Conservation (phyloP, 257 asterid genomes). For the Solanum rostratum region DNA sequence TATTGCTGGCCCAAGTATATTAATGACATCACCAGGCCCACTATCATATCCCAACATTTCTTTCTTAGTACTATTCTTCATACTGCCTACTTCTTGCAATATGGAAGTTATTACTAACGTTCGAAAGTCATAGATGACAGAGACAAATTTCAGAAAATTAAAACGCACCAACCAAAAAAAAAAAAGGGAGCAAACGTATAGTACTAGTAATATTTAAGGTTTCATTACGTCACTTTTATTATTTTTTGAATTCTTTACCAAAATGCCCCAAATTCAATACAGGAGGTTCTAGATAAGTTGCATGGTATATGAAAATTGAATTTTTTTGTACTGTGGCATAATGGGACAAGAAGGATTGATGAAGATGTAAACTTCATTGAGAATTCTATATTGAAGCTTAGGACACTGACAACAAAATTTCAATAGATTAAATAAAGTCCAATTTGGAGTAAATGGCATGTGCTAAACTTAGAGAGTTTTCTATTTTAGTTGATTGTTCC, state of each 20-base stretch:
- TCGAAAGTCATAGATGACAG: background rate
- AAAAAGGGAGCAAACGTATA: background rate
- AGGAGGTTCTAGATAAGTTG: background rate
- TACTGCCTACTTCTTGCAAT: background rate
- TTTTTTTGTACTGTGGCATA: background rate
- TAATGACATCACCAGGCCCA: background rate
- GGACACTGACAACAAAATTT: background rate
- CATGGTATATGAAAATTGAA: background rate
- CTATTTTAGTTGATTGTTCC: background rate
- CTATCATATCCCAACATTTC: background rate
- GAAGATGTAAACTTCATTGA: background rate
- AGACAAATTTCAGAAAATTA: background rate
- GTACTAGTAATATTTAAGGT: background rate
- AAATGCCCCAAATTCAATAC: background rate
- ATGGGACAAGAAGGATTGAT: background rate
- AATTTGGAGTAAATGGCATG: background rate
- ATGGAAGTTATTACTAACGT: background rate
- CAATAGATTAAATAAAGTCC: background rate
- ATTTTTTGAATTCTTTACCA: background rate
- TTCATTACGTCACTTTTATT: background rate
- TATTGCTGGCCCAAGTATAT: background rate
- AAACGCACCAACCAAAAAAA: background rate
- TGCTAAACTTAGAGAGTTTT: background rate
- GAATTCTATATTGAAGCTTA: background rate
- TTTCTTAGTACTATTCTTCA: background rate